Evolutionary conservation across 148 eudicot species (phyloP).

Genomic region (Fallopia convolvulus): DNA sequence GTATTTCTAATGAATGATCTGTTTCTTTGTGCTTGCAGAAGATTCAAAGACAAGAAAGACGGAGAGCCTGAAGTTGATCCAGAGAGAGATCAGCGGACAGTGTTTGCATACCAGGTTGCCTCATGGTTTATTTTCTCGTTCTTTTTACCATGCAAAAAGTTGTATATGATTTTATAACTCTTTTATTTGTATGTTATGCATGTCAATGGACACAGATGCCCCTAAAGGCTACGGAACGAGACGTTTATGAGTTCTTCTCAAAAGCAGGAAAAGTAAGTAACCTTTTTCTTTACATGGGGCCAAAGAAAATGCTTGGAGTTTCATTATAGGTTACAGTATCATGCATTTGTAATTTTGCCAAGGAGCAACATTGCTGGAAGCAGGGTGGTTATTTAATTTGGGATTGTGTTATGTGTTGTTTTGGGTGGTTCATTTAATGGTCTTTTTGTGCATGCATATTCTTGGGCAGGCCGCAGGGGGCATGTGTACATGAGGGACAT

Average conservation of each 20-base stretch:
- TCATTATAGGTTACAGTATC: not conserved
- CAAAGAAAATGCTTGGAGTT: not conserved
- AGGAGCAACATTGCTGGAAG: not conserved
- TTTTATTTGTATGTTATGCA: conserved; percentile 11
- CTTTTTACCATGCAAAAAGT: not conserved
- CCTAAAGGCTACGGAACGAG: conserved; percentile 80
- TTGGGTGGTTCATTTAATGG: not conserved
- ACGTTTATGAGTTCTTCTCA: conserved; percentile 87
- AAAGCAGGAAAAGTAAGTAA: conserved; percentile 87
- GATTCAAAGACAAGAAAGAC: conserved; percentile 80
- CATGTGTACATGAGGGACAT: not conserved
- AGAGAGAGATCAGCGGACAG: conserved; percentile 98
- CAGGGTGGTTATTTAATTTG: not conserved
- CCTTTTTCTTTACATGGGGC: not conserved
- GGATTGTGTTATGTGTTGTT: not conserved
- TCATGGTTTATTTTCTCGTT: not conserved
- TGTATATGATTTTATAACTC: not conserved
- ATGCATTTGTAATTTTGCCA: not conserved
- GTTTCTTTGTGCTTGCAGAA: conserved; percentile 49
- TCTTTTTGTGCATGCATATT: not conserved
- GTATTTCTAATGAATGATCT: not conserved
- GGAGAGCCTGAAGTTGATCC: conserved; percentile 98
- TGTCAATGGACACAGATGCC: conserved; percentile 60
- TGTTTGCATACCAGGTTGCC: conserved; percentile 92
- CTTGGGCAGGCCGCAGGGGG: not conserved